phyloP scores from a whole-genome alignment of 2,329 filamentous ascomycete species.

The Orbilia ellipsospora region DNA sequence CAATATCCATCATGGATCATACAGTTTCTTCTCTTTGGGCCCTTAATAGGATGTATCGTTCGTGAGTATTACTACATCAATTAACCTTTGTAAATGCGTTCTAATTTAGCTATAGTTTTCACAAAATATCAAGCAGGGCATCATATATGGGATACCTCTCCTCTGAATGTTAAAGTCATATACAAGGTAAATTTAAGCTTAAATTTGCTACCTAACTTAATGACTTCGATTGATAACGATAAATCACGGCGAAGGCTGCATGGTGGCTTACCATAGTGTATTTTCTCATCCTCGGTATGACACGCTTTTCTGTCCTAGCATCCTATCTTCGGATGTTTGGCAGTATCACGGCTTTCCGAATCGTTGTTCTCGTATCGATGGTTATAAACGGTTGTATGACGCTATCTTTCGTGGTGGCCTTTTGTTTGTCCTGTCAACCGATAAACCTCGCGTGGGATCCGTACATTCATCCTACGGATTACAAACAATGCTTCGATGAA shows the following conservation, averaged over 20 bases:
- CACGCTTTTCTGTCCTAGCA: constrained; percentile 56
- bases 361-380: constrained; percentile 32
- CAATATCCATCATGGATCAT: not conserved
- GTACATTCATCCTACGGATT: constrained; percentile 20
- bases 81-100: constrained; percentile 18
- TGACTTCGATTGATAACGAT: no score
- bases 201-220: not conserved
- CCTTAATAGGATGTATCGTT: constrained; percentile 16
- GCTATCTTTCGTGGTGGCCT: constrained; percentile 26
- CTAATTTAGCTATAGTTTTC: constrained; percentile 1
- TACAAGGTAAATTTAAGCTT: constrained; percentile 39
- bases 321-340: constrained; percentile 57
- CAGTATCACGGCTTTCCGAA: constrained; percentile 27
- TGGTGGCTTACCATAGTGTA: constrained; percentile 24
- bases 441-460: constrained; percentile 27
- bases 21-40: constrained; percentile 19
- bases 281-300: constrained; percentile 53
- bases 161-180: constrained; percentile 2
- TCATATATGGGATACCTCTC: constrained; percentile 38
- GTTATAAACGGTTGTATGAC: constrained; percentile 33
- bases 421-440: constrained; percentile 19
- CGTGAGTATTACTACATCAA: constrained; percentile 27
- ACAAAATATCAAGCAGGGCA: constrained; percentile 18
- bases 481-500: constrained; percentile 26
- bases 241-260: constrained; percentile 10